Evolutionary conservation across 169 alveolate genomes (phyloP).

Genomic region (Cryptosporidium muris): DNA sequence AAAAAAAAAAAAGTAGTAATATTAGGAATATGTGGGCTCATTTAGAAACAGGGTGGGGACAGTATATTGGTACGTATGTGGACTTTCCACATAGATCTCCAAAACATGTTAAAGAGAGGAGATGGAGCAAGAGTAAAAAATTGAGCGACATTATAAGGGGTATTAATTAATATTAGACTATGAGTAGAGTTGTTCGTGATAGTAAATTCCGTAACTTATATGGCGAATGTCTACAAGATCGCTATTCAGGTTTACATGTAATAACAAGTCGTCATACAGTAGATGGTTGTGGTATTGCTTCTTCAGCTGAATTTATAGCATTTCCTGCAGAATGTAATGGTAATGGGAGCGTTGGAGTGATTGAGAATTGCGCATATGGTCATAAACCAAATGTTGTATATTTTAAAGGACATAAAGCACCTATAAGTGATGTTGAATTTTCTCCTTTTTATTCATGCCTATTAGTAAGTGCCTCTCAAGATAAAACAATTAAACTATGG

Average conservation of each 20-base stretch:
- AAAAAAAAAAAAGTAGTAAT: constrained; percentile 13
- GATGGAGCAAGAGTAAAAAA: too few species aligned
- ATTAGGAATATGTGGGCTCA: neutral
- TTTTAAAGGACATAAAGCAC: constrained; percentile 66
- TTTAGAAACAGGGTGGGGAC: too few species aligned
- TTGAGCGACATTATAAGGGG: too few species aligned
- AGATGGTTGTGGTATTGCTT: constrained; percentile 72
- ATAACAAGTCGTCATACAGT: constrained; percentile 68
- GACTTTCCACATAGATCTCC: constrained; percentile 41
- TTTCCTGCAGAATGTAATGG: constrained; percentile 71
- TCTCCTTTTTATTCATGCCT: constrained; percentile 63
- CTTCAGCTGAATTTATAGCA: constrained; percentile 67
- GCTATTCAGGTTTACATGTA: constrained; percentile 65
- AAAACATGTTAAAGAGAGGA: too few species aligned
- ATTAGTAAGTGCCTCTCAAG: constrained; percentile 86
- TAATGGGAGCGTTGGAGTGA: constrained; percentile 68
- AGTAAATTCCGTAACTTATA: constrained; percentile 71
- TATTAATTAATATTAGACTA: constrained; percentile 2
- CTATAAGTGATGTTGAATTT: constrained; percentile 63
- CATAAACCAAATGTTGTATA: constrained; percentile 66
- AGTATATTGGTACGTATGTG: constrained; percentile 7
- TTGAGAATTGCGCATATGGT: constrained; percentile 54
- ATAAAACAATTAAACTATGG: constrained; percentile 86
- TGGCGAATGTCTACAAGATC: constrained; percentile 66
- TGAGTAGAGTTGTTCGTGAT: constrained; percentile 66